Base-by-base conservation (phyloP, 768 basidiomycete species). In the Xerocomus spinulosus region DNA sequence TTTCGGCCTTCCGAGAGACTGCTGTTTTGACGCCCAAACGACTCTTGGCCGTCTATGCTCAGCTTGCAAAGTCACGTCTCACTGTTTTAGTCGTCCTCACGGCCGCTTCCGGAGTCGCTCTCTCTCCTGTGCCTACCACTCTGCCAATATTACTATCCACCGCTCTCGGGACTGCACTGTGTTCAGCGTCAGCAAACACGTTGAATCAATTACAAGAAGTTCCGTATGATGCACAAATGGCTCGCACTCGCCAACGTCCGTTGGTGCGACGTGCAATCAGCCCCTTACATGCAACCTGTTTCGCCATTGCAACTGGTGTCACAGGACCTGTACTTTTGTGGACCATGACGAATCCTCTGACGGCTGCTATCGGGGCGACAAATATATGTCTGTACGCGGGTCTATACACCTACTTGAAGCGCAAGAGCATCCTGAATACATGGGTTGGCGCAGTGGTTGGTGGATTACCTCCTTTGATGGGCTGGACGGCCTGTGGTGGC, bases 171-270 rank as follows among this genome's bases (percentile, higher is more conserved):
- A 97, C 94, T 0, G 81, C 85, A 0, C 76, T 99, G 35, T 96
- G 93, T 64, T 85, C 87, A 5, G 91, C 92, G 3, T 89, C 93
- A 0, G 96, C 96, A 24, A 97, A 97, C 63, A 78, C 95, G 2
- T 75, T 96, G 58, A 99, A 99, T 69, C 92, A 99, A 66, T 72
- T 98, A 3, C 86, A 93, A 60, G 96, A 99, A 68, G 75, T 90
- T 7, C 96, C 96, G 0, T 90, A 92, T 54, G 96, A 99, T 60
- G 94, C 96, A 0, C 96, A 99, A 63, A 98, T 97, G 85, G 77
- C 83, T 0, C 81, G 96, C 38, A 98, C 96, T 0, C 80, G 94
- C 25, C 83, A 76, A 46, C 74, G 96, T 15, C 93, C 95, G 0
- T 79, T 99, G 21, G 92, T 92, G 2, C 81, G 89, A 15, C 74